phyloP scores from a whole-genome alignment of 441 rosid genomes.

The Manihot esculenta region DNA sequence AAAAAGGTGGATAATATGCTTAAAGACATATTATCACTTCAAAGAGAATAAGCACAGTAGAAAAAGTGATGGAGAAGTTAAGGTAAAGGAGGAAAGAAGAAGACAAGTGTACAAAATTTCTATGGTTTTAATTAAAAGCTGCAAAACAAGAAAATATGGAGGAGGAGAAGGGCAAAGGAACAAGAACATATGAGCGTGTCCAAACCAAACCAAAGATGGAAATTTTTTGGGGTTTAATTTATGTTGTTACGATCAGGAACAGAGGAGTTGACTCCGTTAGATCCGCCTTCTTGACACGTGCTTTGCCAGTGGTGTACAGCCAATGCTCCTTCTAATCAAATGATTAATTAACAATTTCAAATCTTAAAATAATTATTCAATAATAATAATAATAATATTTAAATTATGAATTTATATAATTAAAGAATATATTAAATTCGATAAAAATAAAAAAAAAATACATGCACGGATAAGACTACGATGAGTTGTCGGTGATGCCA shows the following conservation, averaged over 20 bases:
- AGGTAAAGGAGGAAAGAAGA: neutral
- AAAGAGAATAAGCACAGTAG: neutral
- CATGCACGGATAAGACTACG: no score
- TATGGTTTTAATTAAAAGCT: neutral
- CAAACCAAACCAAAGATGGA: conserved; percentile 13
- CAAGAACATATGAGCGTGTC: conserved; percentile 20
- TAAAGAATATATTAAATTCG: no score
- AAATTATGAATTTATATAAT: no score
- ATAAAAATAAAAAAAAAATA: no score
- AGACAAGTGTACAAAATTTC: neutral
- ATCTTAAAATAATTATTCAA: no score
- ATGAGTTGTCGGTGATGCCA: neutral
- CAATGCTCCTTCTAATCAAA: neutral
- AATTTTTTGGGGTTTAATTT: neutral
- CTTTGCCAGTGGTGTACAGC: neutral
- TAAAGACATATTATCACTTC: neutral
- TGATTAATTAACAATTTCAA: no score
- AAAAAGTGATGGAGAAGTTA: neutral
- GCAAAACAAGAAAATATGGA: neutral
- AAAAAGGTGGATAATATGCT: neutral
- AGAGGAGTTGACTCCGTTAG: conserved; percentile 33
- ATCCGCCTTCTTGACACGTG: conserved; percentile 34
- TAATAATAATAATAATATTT: no score
- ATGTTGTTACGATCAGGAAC: conserved; percentile 13
- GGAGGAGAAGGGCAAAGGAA: conserved; percentile 14